phyloP scores from a whole-genome alignment of 129 eudicot species.

The Artemisia tridentata region DNA sequence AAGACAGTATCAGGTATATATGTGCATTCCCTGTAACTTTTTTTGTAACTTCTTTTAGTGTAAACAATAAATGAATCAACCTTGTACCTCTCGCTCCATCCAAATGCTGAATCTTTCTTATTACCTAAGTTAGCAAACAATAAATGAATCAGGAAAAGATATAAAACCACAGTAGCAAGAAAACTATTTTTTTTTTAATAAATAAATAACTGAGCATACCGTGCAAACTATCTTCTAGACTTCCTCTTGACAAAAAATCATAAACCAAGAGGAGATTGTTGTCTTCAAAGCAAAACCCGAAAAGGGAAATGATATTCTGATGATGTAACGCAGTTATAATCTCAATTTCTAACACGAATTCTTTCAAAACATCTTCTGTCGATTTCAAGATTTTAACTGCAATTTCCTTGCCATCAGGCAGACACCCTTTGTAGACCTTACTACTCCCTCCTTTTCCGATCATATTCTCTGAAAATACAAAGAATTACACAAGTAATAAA shows the following conservation, averaged over 20 bases:
- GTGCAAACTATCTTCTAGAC: constrained; percentile 85
- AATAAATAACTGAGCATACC: too few species aligned
- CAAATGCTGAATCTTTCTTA: constrained; percentile 43
- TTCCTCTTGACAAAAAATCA: constrained; percentile 82
- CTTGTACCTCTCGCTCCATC: constrained; percentile 66
- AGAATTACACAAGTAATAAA: neutral
- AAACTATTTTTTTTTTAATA: too few species aligned
- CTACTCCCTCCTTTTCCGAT: constrained; percentile 97
- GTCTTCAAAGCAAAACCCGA: constrained; percentile 86
- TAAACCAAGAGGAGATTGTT: constrained; percentile 77
- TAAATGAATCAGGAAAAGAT: neutral
- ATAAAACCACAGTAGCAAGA: too few species aligned
- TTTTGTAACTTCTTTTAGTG: neutral
- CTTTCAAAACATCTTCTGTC: constrained; percentile 36
- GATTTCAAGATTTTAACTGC: constrained; percentile 44
- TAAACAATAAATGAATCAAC: constrained; percentile 55
- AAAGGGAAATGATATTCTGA: constrained; percentile 72
- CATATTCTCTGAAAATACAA: constrained; percentile 57
- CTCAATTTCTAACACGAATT: constrained; percentile 40
- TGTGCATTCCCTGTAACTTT: neutral
- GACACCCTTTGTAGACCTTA: constrained; percentile 71
- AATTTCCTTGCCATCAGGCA: constrained; percentile 58
- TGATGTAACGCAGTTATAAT: constrained; percentile 69
- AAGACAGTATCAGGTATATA: neutral
- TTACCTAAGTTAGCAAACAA: constrained; percentile 25